Evolutionary conservation across 805 yeast species (phyloP), one percentile per base, ranked within the genome.

Genomic region (Millerozyma acaciae): DNA sequence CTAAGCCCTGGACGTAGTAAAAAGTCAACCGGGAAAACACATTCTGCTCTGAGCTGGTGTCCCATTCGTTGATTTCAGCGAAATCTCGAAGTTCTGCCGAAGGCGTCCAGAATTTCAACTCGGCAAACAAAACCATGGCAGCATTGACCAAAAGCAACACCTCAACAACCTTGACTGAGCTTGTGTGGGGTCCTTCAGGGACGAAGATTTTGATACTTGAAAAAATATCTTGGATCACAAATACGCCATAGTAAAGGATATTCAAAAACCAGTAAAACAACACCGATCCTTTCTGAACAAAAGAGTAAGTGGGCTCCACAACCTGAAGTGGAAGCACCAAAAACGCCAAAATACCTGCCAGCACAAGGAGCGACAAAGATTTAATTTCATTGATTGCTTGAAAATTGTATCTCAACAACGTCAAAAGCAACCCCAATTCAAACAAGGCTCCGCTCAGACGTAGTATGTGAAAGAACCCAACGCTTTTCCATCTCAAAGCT

Each of bases 281-380:
- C 16, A 68, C 40, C 0, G 70, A 53, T 2, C 65, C 70, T 18
- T 53, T 48, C 9, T 69, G 68, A 2, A 61, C 49, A 1, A 62
- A 45, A 1, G 60, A 53, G 28, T 64, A 56, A 28, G 66, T 57
- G 6, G 63, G 57, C 40, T 76, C 81, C 12, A 70, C 37, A 6
- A 56, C 34, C 26, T 71, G 73, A 8, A 75, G 45, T 0, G 78
- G 77, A 1, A 65, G 28, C 2, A 69, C 56, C 3, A 65, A 7
- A 13, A 33, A 21, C 4, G 25, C 17, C 3, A 38, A 33, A 9
- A 40, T 28, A 10, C 30, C 13, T 3, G 31, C 16, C n/a, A 28
- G 24, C 9, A 38, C n/a, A 19, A 42, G 9, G 13, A 43, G 22
- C 10, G 39, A 31, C 6, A 28, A 8, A 8, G 40, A 28, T 17